Conservation (phyloP, 495 filamentous ascomycete species). For the Penicillium verhagenii region DNA sequence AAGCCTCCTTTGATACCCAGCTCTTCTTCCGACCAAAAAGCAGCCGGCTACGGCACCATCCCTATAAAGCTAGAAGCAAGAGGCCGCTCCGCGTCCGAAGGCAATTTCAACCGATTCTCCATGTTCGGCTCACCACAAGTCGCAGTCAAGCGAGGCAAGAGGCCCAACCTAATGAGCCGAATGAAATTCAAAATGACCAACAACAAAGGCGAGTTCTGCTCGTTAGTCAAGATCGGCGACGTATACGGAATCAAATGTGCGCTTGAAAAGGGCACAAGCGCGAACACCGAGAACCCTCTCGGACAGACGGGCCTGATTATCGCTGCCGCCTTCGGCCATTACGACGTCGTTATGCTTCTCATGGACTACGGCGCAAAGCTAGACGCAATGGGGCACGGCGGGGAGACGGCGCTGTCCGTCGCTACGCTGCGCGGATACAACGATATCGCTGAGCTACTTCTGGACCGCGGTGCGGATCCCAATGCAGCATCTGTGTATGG, state of each 20-base stretch:
- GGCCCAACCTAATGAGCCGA: constrained; percentile 13
- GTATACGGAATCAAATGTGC: constrained; percentile 2
- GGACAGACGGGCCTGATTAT: constrained; percentile 40
- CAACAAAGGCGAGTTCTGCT: constrained; percentile 13
- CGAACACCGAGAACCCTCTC: constrained; percentile 28
- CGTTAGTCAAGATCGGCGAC: constrained; percentile 8
- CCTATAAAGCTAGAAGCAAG: not conserved
- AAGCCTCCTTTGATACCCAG: not conserved
- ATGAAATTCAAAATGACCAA: constrained; percentile 11
- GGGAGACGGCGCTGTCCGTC: constrained; percentile 31
- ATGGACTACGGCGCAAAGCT: constrained; percentile 27
- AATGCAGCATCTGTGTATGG: not conserved
- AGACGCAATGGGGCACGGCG: constrained; percentile 13
- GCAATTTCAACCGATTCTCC: not conserved
- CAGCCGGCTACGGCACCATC: not conserved
- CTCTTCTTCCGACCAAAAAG: not conserved
- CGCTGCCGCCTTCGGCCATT: constrained; percentile 21
- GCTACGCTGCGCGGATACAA: constrained; percentile 33
- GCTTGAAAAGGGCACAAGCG: constrained; percentile 37
- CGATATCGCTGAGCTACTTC: constrained; percentile 28
- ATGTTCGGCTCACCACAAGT: not conserved
- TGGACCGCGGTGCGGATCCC: constrained; percentile 26
- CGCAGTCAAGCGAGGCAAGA: constrained; percentile 1
- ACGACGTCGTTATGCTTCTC: constrained; percentile 22
- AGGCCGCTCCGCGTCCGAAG: constrained; percentile 3